Percentiles rank a stretch among this genome's conserved stretches.
Conservation (phyloP, 257 asterid genomes). For the Solanum sitiens region DNA sequence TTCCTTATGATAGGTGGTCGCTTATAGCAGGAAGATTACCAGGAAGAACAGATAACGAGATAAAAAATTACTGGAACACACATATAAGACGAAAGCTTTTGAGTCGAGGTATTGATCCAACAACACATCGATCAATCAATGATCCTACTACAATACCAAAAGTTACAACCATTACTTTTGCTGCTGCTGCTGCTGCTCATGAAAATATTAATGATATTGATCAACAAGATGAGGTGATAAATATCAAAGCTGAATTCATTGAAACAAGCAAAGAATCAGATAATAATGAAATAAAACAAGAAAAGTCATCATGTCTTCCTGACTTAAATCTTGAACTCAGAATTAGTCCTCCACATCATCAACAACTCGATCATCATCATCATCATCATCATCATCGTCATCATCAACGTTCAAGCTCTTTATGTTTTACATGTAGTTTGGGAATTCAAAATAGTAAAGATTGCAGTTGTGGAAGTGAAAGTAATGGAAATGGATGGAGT, state of each 20-base stretch:
- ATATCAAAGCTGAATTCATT: background rate
- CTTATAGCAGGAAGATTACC: slow-evolving; percentile 90
- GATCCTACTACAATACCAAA: slow-evolving; percentile 10
- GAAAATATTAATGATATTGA: background rate
- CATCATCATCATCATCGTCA: background rate
- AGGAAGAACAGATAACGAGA: slow-evolving; percentile 93
- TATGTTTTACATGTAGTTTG: slow-evolving; percentile 58
- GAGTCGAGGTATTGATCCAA: slow-evolving; percentile 80
- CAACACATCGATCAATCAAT: slow-evolving; percentile 51
- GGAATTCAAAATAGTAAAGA: slow-evolving; percentile 59
- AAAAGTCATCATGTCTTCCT: slow-evolving; percentile 33
- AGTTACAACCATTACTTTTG: slow-evolving; percentile 38
- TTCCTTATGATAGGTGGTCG: slow-evolving; percentile 51
- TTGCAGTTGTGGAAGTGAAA: slow-evolving; percentile 29
- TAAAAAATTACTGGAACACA: slow-evolving; percentile 88
- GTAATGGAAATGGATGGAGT: background rate
- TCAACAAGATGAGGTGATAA: background rate
- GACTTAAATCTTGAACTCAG: slow-evolving; percentile 83
- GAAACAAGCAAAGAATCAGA: background rate
- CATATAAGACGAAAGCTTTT: slow-evolving; percentile 77
- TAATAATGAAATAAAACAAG: background rate
- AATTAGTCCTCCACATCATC: slow-evolving; percentile 66
- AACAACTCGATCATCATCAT: background rate
- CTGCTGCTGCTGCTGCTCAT: background rate
- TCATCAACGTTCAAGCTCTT: background rate